These are phyloP conservation scores for Aureobasidium musti DNA, from an alignment of 2,329 filamentous ascomycete genomes.

Conservation along the genomic window DNA sequence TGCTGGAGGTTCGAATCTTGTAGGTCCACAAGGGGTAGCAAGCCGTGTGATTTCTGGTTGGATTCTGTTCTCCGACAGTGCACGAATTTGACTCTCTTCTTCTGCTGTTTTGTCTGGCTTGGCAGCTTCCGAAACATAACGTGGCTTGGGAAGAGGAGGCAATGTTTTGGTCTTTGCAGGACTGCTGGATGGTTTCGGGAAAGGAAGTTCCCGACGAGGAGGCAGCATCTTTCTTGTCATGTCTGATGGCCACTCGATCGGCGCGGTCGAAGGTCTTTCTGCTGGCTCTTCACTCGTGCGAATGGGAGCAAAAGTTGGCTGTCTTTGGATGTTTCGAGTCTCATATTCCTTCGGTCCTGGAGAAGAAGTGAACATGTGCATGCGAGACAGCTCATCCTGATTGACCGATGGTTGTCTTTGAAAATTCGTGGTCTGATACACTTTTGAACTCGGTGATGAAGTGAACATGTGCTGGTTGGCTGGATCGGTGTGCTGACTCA, in stretches of 20 bases:
- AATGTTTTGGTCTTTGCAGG: constrained; percentile 31
- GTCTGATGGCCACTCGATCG: constrained; percentile 20
- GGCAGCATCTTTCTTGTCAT: constrained; percentile 5
- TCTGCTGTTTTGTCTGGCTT: neutral
- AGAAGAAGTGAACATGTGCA: constrained; percentile 13
- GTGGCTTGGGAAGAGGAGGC: constrained; percentile 44
- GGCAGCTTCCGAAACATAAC: constrained; percentile 31
- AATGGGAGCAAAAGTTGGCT: constrained; percentile 20
- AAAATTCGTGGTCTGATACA: neutral
- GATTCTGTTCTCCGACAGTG: neutral
- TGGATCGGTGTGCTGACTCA: neutral
- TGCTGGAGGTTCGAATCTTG: constrained; percentile 17
- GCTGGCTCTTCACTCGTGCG: constrained; percentile 1
- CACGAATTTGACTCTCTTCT: neutral
- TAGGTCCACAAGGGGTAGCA: constrained; percentile 15
- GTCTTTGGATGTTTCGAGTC: neutral
- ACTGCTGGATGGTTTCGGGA: constrained; percentile 14
- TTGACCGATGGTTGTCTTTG: neutral
- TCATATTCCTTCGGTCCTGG: neutral
- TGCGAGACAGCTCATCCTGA: neutral
- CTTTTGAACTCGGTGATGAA: neutral
- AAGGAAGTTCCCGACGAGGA: constrained; percentile 25
- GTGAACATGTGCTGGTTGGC: constrained; percentile 13
- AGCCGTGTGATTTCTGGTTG: neutral
- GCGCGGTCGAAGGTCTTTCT: constrained; percentile 15